Base-by-base conservation (phyloP, 768 basidiomycete species). In the Lepiota venenata region DNA sequence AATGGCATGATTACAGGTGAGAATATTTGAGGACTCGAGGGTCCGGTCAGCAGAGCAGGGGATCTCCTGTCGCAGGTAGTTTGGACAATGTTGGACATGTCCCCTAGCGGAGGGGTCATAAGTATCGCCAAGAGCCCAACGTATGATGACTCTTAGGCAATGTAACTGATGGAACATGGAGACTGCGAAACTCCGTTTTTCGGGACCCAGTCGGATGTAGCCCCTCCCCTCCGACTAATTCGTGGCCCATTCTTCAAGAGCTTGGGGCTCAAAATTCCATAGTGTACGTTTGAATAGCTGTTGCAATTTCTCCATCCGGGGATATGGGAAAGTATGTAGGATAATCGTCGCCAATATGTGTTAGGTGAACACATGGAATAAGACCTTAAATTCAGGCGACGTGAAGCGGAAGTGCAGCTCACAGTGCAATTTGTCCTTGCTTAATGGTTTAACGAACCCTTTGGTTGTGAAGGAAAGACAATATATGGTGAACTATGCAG, bases 31-130 rank as follows among this genome's bases (percentile, higher is more conserved):
- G 0, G 66, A 66, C 44, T 77, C 75, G 32, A 77, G 56, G 5
- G 72, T 74, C n/a, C 70, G 47, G 60, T 77, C 75, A n/a, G 75
- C 68, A 12, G 60, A 54, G 53, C 75, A 77, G 18, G 76, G 62
- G 0, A 65, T 52, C 64, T 63, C 64, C 56, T 72, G 66, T 10
- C 76, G 66, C 35, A 76, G 58, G 59, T 73, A 76, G 42, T 72
- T 70, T 45, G 72, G 41, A 52, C 75, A 77, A 52, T 77, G 75
- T 18, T 64, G 56, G 18, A 63, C 41, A 54, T 69, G 68, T 3
- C 52, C 59, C 32, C 27, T 53, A 39, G 69, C 66, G 16, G 4
- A 16, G n/a, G 15, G 8, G 22, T 25, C 22, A 25, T 46, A 46
- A 16, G 5, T 4, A 5, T 16, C 44, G 14, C 22, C 44, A 8